phyloP scores from a whole-genome alignment of 805 yeast species.

The Wickerhamiella azymoides region DNA sequence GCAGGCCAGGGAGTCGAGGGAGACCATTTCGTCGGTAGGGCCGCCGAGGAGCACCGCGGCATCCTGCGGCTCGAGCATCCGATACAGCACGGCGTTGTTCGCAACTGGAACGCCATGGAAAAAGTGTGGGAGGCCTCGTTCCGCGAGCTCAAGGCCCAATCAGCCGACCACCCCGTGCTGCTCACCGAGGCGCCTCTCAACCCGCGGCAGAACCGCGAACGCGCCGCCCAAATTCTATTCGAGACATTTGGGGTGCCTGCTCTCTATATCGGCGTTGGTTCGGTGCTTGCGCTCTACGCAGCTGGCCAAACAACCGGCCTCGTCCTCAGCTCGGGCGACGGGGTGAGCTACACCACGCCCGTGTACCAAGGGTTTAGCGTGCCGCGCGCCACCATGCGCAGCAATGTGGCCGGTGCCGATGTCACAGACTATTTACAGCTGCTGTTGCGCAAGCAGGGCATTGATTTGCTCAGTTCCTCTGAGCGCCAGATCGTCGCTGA shows the following conservation, averaged over 20 bases:
- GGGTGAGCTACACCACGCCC: conserved; percentile 78
- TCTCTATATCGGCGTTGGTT: conserved; percentile 57
- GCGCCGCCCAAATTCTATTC: conserved; percentile 49
- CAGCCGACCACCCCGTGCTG: conserved; percentile 77
- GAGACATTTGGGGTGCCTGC: conserved; percentile 67
- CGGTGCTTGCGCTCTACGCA: conserved; percentile 73
- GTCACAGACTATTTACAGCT: conserved; percentile 61
- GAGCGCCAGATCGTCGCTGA: conserved; percentile 70
- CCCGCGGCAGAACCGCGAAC: conserved; percentile 46
- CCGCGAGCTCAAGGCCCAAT: conserved; percentile 38
- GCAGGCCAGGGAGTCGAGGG: conserved; percentile 47
- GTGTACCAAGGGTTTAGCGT: conserved; percentile 80
- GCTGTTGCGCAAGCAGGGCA: conserved; percentile 58
- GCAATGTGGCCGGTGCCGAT: conserved; percentile 79
- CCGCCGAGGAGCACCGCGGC: conserved; percentile 67
- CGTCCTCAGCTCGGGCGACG: conserved; percentile 86
- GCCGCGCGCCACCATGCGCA: conserved; percentile 54
- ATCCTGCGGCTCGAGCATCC: conserved; percentile 61
- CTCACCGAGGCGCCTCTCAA: conserved; percentile 84
- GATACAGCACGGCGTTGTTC: conserved; percentile 62
- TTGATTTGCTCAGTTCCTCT: conserved; percentile 49
- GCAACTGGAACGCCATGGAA: conserved; percentile 82
- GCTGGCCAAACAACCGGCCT: conserved; percentile 85
- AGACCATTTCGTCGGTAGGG: conserved; percentile 59
- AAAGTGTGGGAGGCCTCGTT: conserved; percentile 60